Percentiles rank a stretch among this genome's conserved stretches.
Conservation (phyloP, 2,329 filamentous ascomycete species). For the Fusarium sp. region DNA sequence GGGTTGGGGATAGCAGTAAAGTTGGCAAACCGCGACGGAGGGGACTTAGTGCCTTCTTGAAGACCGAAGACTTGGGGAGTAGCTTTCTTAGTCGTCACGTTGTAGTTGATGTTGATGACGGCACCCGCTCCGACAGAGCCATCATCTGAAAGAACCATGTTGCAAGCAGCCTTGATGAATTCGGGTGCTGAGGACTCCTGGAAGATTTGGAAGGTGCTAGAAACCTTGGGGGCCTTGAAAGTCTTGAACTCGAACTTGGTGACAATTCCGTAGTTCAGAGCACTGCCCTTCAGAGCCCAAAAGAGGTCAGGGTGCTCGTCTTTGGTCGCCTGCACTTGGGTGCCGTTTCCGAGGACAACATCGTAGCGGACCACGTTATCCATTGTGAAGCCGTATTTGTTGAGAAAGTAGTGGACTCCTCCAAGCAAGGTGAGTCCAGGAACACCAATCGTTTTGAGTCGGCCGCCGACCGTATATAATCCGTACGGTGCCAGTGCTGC, state of each 20-base stretch:
- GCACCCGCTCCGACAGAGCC: constrained; percentile 50
- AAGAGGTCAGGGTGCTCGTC: constrained; percentile 54
- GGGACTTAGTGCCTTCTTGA: constrained; percentile 44
- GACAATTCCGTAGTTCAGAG: constrained; percentile 55
- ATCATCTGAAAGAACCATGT: constrained; percentile 45
- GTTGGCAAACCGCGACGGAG: constrained; percentile 13
- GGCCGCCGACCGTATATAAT: constrained; percentile 48
- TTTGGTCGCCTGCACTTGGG: constrained; percentile 57
- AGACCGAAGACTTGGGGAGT: constrained; percentile 52
- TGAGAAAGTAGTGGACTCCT: constrained; percentile 49
- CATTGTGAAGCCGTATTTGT: constrained; percentile 46
- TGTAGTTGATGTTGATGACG: constrained; percentile 52
- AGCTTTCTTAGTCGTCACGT: constrained; percentile 45
- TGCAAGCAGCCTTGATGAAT: constrained; percentile 50
- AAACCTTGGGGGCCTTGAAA: constrained; percentile 47
- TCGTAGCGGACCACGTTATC: constrained; percentile 54
- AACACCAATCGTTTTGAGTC: constrained; percentile 49
- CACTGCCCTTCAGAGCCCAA: constrained; percentile 54
- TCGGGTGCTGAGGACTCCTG: constrained; percentile 43
- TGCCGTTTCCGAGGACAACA: constrained; percentile 60
- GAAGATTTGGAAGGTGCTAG: constrained; percentile 53
- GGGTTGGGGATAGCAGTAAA: constrained; percentile 17
- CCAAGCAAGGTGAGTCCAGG: constrained; percentile 50
- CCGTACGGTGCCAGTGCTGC: constrained; percentile 39
- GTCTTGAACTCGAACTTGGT: constrained; percentile 50